phyloP scores from a whole-genome alignment of 192 early-diverging fungal genomes.

The Coemansia sp. region DNA sequence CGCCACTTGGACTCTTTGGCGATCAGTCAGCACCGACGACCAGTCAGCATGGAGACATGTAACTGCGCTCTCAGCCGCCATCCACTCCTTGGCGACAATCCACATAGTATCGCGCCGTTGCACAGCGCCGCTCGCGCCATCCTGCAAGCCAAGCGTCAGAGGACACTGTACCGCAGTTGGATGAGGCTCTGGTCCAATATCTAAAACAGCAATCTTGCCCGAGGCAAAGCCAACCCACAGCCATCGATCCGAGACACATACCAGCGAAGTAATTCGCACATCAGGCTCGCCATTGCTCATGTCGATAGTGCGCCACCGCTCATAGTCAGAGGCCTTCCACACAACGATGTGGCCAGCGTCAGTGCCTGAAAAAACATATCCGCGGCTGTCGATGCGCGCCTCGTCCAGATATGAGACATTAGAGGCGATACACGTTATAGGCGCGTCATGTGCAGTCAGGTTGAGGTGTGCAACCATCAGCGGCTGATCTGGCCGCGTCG shows the following conservation, averaged over 20 bases:
- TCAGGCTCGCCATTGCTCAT: slow-evolving; percentile 39
- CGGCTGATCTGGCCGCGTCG: slow-evolving; percentile 20
- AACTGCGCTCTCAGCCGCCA: slow-evolving; percentile 31
- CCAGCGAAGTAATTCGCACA: slow-evolving; percentile 41
- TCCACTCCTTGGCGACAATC: slow-evolving; percentile 48
- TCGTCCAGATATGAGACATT: slow-evolving; percentile 36
- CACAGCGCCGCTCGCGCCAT: neutral
- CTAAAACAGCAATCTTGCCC: slow-evolving; percentile 39
- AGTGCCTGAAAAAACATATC: slow-evolving; percentile 45
- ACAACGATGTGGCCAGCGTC: slow-evolving; percentile 45
- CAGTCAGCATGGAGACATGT: slow-evolving; percentile 41
- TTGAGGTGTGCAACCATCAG: slow-evolving; percentile 25
- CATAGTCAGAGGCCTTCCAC: slow-evolving; percentile 34
- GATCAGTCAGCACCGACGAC: slow-evolving; percentile 39
- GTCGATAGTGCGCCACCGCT: slow-evolving; percentile 49
- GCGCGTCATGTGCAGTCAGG: slow-evolving; percentile 36
- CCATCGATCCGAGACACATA: slow-evolving; percentile 37
- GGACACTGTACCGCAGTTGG: slow-evolving; percentile 17
- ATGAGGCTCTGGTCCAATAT: slow-evolving; percentile 19
- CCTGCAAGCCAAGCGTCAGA: slow-evolving; percentile 15
- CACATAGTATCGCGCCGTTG: slow-evolving; percentile 28
- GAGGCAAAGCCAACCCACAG: slow-evolving; percentile 52
- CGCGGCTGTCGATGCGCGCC: slow-evolving; percentile 21
- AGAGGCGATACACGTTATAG: slow-evolving; percentile 43
- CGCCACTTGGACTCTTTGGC: slow-evolving; percentile 39